Evolutionary conservation across 257 asterid species (phyloP).

Genomic region (Capsicum pubescens): DNA sequence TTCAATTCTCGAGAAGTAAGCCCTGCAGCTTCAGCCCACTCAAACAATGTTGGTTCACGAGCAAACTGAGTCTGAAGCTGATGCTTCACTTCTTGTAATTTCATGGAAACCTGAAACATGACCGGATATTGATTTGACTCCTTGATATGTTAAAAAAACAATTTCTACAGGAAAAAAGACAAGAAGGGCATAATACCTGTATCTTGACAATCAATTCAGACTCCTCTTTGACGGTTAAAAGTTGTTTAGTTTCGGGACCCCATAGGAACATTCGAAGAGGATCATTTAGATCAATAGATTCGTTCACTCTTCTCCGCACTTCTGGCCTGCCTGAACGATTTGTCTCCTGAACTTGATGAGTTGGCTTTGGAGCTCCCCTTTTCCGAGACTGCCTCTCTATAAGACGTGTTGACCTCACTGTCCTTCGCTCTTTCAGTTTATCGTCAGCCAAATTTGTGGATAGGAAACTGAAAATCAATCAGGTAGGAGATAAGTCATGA

Average conservation of each 20-base stretch:
- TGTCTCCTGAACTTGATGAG: conserved; percentile 51
- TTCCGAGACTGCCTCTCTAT: conserved; percentile 68
- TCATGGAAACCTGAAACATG: conserved; percentile 57
- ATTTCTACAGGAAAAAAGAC: conserved; percentile 8
- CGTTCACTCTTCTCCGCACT: conserved; percentile 45
- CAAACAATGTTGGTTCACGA: conserved; percentile 75
- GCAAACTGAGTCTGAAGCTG: conserved; percentile 64
- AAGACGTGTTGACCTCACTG: conserved; percentile 78
- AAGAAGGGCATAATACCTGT: conserved; percentile 58
- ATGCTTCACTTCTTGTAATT: conserved; percentile 61
- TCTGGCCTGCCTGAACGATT: conserved; percentile 46
- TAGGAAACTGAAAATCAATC: conserved; percentile 33
- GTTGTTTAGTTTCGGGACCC: conserved; percentile 76
- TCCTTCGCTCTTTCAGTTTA: conserved; percentile 47
- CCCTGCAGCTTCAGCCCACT: conserved; percentile 85
- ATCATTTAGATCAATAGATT: conserved; percentile 58
- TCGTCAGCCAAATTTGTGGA: conserved; percentile 43
- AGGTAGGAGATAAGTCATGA: conserved; percentile 15
- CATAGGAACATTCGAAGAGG: conserved; percentile 64
- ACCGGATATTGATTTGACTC: conserved; percentile 28
- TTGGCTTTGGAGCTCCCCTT: conserved; percentile 57
- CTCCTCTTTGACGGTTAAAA: conserved; percentile 77
- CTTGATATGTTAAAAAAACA: background rate
- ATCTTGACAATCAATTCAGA: conserved; percentile 64
- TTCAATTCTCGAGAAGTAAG: conserved; percentile 60